Evolutionary conservation across 495 filamentous ascomycete species (phyloP), one percentile per base, ranked within the genome.

Genomic region (Glarea lozoyensis): DNA sequence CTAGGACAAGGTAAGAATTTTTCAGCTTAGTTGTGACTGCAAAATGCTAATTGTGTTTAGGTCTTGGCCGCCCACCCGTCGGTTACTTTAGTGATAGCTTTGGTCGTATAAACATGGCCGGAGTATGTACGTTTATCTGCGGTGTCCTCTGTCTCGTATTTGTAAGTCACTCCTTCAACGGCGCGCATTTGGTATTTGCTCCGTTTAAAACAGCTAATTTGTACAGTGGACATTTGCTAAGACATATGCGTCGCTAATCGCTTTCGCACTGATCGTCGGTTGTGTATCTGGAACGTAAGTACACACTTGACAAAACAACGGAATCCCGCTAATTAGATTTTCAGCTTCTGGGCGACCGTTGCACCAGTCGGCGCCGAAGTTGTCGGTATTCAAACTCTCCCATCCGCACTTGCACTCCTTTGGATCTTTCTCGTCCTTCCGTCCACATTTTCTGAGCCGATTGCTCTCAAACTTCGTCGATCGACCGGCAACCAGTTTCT

Each of bases 281-380:
- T 69, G 66, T 12, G 78, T 88, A 10, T 71, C 81, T 4, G 86
- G 84, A 19, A 79, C 76, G 51, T 54, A 45, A 40, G 46, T 41
- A 2, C 16, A 22, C 13, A 64, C 22, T 16, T 5, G 32, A 9
- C 32, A 10, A 20, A 9, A 5, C 10, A 37, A 21, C 11, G 6
- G 9, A 10, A 37, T 5, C 4, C 10, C 35, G 5, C 17, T n/a
- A 16, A 19, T 19, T n/a, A 6, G 17, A 9, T 16, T 35, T 29
- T 29, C 31, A 54, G 51, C 1, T 84, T 84, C 53, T 88, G 84
- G 83, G 76, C 79, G 4, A 79, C 76, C 4, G 65, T 84, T 15
- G 79, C 70, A 2, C 87, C 87, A 0, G 79, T 94, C 10, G 69
- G 78, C 15, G 81, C 82, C 0, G 87, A 94, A 55, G 78, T 92